Percentiles rank a stretch among this genome's conserved stretches.
Evolutionary conservation across 345 rosid genomes (phyloP).

Genomic region (Eucalyptus sp.): DNA sequence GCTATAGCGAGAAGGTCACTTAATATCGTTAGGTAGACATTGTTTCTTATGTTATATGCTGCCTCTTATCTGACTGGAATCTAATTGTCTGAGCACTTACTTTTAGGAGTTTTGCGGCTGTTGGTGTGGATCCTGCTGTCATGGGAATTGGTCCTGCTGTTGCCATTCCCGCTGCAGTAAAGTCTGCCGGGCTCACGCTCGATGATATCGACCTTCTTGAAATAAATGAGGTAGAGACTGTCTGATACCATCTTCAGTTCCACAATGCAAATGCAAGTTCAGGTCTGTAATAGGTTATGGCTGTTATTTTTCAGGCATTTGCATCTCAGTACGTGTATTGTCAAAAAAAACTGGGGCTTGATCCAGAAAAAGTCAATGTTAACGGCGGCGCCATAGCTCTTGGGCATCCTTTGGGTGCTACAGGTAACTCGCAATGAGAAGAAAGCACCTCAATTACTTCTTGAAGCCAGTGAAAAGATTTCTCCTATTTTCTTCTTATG

Average conservation of each 20-base stretch:
- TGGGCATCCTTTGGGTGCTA: conserved; percentile 95
- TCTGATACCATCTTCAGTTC: neutral
- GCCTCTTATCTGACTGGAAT: neutral
- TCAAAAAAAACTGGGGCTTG: conserved; percentile 66
- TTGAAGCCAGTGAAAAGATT: neutral
- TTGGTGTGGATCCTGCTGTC: conserved; percentile 92
- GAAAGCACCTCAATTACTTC: neutral
- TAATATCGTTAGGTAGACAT: neutral
- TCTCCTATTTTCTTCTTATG: neutral
- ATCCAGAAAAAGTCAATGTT: conserved; percentile 66
- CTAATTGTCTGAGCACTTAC: neutral
- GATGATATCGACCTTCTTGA: conserved; percentile 70
- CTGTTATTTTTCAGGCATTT: conserved; percentile 54
- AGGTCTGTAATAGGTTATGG: neutral
- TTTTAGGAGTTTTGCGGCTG: conserved; percentile 86
- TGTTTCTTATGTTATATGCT: neutral
- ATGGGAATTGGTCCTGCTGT: conserved; percentile 94
- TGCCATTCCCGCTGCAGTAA: conserved; percentile 91
- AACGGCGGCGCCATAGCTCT: conserved; percentile 96
- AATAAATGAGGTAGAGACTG: conserved; percentile 69
- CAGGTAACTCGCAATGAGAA: conserved; percentile 29
- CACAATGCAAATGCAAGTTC: neutral
- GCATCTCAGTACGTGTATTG: conserved; percentile 90
- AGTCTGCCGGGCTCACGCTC: conserved; percentile 64
- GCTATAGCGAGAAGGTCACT: neutral